Evolutionary conservation across 257 asterid genomes (phyloP).

Genomic region (Henckelia pumila): DNA sequence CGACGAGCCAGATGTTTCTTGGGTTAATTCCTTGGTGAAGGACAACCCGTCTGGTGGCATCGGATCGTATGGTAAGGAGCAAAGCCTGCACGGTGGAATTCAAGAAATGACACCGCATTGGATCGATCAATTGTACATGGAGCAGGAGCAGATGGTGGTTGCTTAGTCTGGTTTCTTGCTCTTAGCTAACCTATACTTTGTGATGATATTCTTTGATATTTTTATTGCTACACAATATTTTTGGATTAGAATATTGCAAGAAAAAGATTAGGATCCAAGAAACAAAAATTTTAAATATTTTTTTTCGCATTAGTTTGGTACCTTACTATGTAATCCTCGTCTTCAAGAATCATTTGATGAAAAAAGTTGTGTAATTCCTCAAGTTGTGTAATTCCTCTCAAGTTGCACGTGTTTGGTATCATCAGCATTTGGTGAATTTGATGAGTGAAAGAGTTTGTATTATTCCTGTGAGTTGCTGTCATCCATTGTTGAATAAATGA

Average conservation of each 20-base stretch:
- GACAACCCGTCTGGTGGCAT: conserved; percentile 45
- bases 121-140: conserved; percentile 90
- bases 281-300: conserved; percentile 13
- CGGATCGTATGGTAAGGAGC: conserved; percentile 33
- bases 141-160: conserved; percentile 80
- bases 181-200: conserved; percentile 18
- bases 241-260: conserved; percentile 18
- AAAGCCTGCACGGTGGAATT: conserved; percentile 31
- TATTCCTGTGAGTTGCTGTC: background rate
- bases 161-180: conserved; percentile 37
- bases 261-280: conserved; percentile 16
- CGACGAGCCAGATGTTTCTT: conserved; percentile 73
- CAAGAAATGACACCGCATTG: conserved; percentile 48
- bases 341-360: conserved; percentile 1
- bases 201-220: conserved; percentile 42
- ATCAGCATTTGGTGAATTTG: background rate
- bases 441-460: background rate
- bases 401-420: background rate
- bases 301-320: background rate
- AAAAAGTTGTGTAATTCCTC: conserved; percentile 9
- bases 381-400: too few species aligned
- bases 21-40: conserved; percentile 79
- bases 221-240: conserved; percentile 32
- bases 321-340: conserved; percentile 20
- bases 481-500: background rate